These are phyloP conservation scores for Chalaropsis thielavioides DNA, from an alignment of 2,329 filamentous ascomycete species.

Conservation along the genomic window DNA sequence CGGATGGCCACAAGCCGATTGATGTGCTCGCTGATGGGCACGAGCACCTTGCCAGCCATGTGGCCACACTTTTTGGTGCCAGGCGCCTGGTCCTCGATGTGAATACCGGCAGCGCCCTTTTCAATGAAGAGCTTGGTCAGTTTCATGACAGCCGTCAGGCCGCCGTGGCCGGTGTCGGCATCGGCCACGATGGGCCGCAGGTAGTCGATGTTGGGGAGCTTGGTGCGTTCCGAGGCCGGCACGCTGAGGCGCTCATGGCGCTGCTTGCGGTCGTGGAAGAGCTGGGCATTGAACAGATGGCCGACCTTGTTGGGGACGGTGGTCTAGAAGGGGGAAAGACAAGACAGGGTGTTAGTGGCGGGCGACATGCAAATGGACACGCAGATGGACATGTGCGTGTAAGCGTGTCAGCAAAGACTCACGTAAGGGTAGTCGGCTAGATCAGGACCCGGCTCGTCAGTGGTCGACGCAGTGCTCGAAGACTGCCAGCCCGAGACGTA, in stretches of 20 bases:
- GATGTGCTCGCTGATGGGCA: constrained; percentile 95
- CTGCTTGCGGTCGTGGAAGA: constrained; percentile 99
- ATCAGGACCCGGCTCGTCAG: constrained; percentile 93
- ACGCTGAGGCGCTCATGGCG: constrained; percentile 79
- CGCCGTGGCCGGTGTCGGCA: constrained; percentile 92
- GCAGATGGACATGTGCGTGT: too few species aligned
- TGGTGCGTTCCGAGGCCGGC: constrained; percentile 56
- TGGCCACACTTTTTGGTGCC: constrained; percentile 99
- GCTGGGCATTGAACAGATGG: constrained; percentile 94
- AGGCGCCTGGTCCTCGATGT: constrained; percentile 96
- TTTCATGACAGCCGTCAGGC: constrained; percentile 98
- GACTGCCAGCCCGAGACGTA: constrained; percentile 99
- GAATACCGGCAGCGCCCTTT: constrained; percentile 90
- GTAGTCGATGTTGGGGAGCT: constrained; percentile 74
- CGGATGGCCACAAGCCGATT: constrained; percentile 93
- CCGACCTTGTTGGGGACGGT: constrained; percentile 97
- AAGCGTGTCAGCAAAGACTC: constrained; percentile 25
- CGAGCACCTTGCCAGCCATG: constrained; percentile 97
- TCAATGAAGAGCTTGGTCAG: constrained; percentile 95
- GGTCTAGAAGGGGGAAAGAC: constrained; percentile 40
- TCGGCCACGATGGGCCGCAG: constrained; percentile 92
- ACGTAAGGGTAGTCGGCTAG: constrained; percentile 94
- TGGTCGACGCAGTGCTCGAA: constrained; percentile 85
- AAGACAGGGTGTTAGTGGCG: background rate
- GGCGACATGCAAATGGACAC: background rate